phyloP scores from a whole-genome alignment of 192 early-diverging fungal species.

The Pilobolus umbonatus region DNA sequence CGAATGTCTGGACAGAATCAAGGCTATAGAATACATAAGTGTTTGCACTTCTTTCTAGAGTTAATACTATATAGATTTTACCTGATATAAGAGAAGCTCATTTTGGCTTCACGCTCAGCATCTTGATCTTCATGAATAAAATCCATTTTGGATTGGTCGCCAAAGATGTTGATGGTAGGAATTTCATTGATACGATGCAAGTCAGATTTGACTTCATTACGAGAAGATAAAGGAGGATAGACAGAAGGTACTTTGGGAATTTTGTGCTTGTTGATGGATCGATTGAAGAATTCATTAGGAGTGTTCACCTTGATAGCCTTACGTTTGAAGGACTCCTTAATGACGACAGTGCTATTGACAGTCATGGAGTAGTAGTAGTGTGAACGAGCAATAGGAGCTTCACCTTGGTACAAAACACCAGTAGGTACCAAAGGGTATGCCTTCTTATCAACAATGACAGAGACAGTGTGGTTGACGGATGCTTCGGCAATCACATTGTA shows the following conservation, averaged over 20 bases:
- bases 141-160: neutral
- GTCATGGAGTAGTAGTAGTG: conserved; percentile 12
- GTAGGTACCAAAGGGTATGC: neutral
- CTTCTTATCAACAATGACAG: neutral
- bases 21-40: conserved; percentile 1
- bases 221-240: neutral
- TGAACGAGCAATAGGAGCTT: conserved; percentile 3
- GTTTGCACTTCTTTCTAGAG: neutral
- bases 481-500: conserved; percentile 11
- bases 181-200: neutral
- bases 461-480: neutral
- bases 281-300: conserved; percentile 12
- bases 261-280: neutral
- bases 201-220: neutral
- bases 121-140: conserved; percentile 1
- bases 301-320: no score
- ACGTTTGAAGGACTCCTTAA: no score
- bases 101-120: neutral
- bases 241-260: neutral
- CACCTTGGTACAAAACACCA: conserved; percentile 10
- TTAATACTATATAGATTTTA: neutral
- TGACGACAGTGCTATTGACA: no score
- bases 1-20: neutral
- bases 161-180: conserved; percentile 10
- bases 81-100: conserved; percentile 8